Base-by-base conservation (phyloP, 2,329 filamentous ascomycete genomes). In the Sporothrix globosa region DNA sequence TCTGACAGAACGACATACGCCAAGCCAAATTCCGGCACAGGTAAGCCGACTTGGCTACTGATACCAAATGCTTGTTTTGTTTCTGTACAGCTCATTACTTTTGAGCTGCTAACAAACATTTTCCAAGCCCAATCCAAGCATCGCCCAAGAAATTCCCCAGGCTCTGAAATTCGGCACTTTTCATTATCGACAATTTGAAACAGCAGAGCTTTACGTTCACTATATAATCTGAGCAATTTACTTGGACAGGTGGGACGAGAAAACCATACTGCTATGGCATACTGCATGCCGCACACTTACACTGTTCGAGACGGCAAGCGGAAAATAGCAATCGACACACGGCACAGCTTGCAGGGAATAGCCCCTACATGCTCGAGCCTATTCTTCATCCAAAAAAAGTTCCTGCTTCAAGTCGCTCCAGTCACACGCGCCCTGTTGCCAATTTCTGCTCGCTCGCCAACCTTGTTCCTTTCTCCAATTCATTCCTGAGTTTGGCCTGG, bases 41-140 rank as follows among this genome's bases (percentile, higher is more conserved):
- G 21, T 34, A 19, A 60, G 17, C 56, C 56, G 56, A 30, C 56
- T 61, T 61, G 56, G n/a, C 56, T 41, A 44, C 19, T 61, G 19
- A 24, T 41, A 19, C 19, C 56, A 21, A 60, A 39, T 60, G 30
- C 34, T 39, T 41, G 56, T 41, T 60, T 11, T 19, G n/a, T 34
- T 19, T 1, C 9, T 21, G 19, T 60, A 4, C 21, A 21, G 56
- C 2, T 44, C 30, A 30, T 46, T 14, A 11, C 11, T 46, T 9
- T 46, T 46, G 44, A 14, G 6, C 14, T 41, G 24, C 24, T 41
- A 39, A 21, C 56, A 61, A 61, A 34, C 56, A 44, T 61, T 61
- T 24, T 21, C 14, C 54, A 39, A 58, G 48, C 34, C 34, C 34
- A 9, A 6, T 19, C 44, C 44, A 48, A 48, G 56, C 56, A 24